Evolutionary conservation across 75 land plant species (phyloP).

Genomic region (Cupressus sempervirens): DNA sequence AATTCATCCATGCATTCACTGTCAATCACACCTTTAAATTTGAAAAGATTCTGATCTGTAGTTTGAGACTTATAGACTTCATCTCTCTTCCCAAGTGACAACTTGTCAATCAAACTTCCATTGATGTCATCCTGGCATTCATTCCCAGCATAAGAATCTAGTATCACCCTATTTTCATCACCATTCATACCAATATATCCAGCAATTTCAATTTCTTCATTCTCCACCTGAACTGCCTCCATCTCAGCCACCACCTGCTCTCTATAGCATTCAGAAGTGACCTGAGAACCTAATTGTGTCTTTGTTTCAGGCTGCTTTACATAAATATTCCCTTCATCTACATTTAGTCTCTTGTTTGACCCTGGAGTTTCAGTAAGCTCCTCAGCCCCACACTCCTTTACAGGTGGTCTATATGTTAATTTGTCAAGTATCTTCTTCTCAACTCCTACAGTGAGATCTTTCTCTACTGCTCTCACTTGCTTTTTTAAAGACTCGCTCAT

Average conservation of each 20-base stretch:
- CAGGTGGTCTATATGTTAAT: not conserved
- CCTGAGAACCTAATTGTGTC: not conserved
- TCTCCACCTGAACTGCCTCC: not conserved
- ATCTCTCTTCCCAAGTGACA: not conserved
- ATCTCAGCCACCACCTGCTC: not conserved
- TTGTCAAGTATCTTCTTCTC: not conserved
- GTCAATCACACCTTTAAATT: not conserved
- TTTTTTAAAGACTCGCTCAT: not conserved
- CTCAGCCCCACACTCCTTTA: not conserved
- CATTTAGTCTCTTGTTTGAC: not conserved
- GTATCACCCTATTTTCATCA: not conserved
- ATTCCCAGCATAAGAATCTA: not conserved
- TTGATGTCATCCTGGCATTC: not conserved
- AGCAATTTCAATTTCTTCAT: not conserved
- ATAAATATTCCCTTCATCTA: not conserved
- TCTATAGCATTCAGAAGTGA: not conserved
- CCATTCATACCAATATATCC: not conserved
- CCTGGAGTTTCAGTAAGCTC: not conserved
- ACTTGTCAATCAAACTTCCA: not conserved
- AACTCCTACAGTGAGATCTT: not conserved
- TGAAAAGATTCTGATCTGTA: not conserved
- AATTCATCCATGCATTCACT: not conserved
- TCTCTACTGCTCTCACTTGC: not conserved
- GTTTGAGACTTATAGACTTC: not conserved
- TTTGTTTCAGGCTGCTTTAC: not conserved